Conservation (phyloP, 768 basidiomycete species). For the Termitomyces sp. region DNA sequence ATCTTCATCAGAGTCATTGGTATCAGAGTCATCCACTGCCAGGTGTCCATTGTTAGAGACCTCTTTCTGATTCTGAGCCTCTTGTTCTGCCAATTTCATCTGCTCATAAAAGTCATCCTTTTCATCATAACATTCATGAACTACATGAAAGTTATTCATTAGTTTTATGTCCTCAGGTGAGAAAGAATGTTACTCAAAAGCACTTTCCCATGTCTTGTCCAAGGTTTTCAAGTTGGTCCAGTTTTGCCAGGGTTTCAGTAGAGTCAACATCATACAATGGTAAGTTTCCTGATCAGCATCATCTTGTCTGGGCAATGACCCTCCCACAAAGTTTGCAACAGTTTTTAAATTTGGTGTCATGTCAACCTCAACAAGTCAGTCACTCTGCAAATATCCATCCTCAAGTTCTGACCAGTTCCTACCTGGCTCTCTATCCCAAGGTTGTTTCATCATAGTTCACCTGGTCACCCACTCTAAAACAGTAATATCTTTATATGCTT, state of each 20-base stretch:
- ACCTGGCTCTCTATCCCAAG: too few relatives aligned
- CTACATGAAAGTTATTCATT: conserved; percentile 26
- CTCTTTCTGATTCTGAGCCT: too few relatives aligned
- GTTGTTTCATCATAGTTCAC: too few relatives aligned
- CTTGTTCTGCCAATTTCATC: neutral
- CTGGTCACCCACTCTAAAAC: too few relatives aligned
- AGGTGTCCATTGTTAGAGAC: too few relatives aligned
- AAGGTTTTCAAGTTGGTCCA: conserved; percentile 18
- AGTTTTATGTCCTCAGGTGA: conserved; percentile 7
- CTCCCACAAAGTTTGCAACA: neutral
- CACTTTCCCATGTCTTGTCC: conserved; percentile 21
- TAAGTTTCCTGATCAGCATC: conserved; percentile 5
- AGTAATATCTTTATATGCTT: too few relatives aligned
- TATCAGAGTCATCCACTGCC: too few relatives aligned
- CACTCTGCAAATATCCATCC: conserved; percentile 18
- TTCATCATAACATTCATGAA: conserved; percentile 28
- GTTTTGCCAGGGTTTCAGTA: conserved; percentile 24
- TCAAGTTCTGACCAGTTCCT: conserved; percentile 3
- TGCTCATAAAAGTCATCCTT: conserved; percentile 25
- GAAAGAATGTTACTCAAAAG: conserved; percentile 16
- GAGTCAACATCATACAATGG: conserved; percentile 5
- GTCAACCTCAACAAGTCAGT: conserved; percentile 15
- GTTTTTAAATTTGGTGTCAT: neutral
- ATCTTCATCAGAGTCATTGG: too few relatives aligned
- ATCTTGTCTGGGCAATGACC: neutral